Evolutionary conservation across 2,329 filamentous ascomycete species (phyloP), one percentile per base, ranked within the genome.

Genomic region (Raffaelea albimanens): DNA sequence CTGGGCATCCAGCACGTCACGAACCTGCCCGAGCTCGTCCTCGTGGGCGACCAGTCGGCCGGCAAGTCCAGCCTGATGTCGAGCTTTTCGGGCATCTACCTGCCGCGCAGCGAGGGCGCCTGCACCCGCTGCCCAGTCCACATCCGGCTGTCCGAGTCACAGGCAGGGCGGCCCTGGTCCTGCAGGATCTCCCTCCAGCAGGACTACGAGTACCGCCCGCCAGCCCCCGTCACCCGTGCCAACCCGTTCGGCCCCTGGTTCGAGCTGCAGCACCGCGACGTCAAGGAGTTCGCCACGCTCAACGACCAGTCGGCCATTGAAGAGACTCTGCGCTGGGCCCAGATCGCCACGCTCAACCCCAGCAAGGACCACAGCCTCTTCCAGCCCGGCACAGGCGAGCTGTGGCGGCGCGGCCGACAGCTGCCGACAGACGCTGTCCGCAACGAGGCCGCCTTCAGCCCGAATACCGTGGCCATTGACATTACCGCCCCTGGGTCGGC

Each of bases 111-210:
- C 38, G 75, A 77, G 4, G 84, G 83, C 0, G 85, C 83, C 0
- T 95, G 89, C 57, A 95, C 89, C 0, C 69, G 84, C 0, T 94
- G 87, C 49, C 87, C 88, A 0, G 74, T 94, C 0, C 85, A 89
- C 47, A 93, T 95, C 44, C 82, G 85, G 0, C 72, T 88, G 0
- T 82, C 75, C 0, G 66, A 73, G 2, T 71, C 77, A 2, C 65
- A 67, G 16, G 69, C 67, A 1, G 66, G 70, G 31, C 10, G 10
- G 0, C 66, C 74, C 1, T 93, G 87, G 82, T 77, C 70, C 1
- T 93, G 87, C 46, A 71, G 72, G 0, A 74, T 95, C 0, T 79
- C 72, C 1, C 62, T 95, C 0, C 76, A 82, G 4, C 71, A 75
- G 8, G 76, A 79, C n/a, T 91, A 85, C 55, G 46, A 46, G 13